phyloP scores from a whole-genome alignment of 345 rosid genomes.

The Garcia nutans region DNA sequence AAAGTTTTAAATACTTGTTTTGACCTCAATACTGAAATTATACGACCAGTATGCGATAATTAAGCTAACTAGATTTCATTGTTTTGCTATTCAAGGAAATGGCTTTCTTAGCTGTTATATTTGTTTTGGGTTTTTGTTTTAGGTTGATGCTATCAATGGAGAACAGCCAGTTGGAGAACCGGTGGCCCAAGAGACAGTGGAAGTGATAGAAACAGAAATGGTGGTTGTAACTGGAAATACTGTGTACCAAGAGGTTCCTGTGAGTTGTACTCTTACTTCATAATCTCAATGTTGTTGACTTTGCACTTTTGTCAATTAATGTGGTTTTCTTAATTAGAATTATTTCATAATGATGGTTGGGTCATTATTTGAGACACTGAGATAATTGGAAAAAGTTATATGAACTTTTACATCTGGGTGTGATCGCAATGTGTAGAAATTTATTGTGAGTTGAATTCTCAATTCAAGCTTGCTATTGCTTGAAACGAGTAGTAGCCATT shows the following conservation, averaged over 20 bases:
- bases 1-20: not conserved
- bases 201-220: not conserved
- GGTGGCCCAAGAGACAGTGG: not conserved
- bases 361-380: not conserved
- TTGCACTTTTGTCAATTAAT: not conserved
- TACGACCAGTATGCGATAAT: not conserved
- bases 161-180: not conserved
- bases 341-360: not conserved
- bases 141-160: slow-evolving; percentile 13
- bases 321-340: not conserved
- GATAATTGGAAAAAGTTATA: not conserved
- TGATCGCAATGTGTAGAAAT: not conserved
- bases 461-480: not conserved
- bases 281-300: not conserved
- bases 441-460: not conserved
- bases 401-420: not conserved
- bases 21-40: no score
- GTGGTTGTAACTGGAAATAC: not conserved
- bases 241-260: not conserved
- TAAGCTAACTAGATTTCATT: not conserved
- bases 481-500: not conserved
- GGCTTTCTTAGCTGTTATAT: not conserved
- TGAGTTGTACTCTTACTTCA: not conserved
- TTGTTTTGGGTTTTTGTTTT: not conserved
- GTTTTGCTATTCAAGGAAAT: not conserved